Base-by-base conservation (phyloP, 306 rosid genomes). In the Rosa persica region DNA sequence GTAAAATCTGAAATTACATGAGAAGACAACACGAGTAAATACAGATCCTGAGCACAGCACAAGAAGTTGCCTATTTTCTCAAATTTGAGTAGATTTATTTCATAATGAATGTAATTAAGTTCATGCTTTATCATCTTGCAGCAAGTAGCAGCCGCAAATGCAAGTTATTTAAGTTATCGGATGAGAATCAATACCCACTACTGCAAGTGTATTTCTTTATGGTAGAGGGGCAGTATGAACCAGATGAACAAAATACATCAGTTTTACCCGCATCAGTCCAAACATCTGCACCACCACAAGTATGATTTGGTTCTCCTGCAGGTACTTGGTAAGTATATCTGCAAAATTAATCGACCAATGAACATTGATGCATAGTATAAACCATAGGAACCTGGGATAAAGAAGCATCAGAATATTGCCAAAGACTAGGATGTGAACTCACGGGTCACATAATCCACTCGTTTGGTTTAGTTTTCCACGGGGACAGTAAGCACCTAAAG, bases 401-500 rank as follows among this genome's bases (percentile, higher is more conserved):
- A 27, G 20, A 39, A 81, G 48, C 64, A 22, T 11, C 5, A 78
- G 76, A 75, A 61, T 52, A 42, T 64, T 1, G 12, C 38, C 52
- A 58, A 66, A 74, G 70, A 66, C 23, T 62, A 78, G 42, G 43
- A 30, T 67, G 75, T 43, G 70, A 74, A 89, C 97, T 92, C 87
- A 90, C 93, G 97, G 97, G 9, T 89, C 91, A 86, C 97, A 93
- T 70, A 79, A 8, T 88, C 96, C 96, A 54, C 90, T 89, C 20
- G 79, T 64, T 68, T 76, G 48, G 80, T 88, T 90, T 79, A 88
- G 73, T 81, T 76, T 80, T 61, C 90, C 96, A 55, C 87, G 76
- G 51, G 97, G 94, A 75, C 97, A 93, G 76, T 89, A 87, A 66
- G 97, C 86, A 73, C 97, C 96, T 51, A 88, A 89, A 62, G 97